These are phyloP conservation scores for Vitis cinerea DNA, from an alignment of 164 flowering plant species.

Conservation along the genomic window DNA sequence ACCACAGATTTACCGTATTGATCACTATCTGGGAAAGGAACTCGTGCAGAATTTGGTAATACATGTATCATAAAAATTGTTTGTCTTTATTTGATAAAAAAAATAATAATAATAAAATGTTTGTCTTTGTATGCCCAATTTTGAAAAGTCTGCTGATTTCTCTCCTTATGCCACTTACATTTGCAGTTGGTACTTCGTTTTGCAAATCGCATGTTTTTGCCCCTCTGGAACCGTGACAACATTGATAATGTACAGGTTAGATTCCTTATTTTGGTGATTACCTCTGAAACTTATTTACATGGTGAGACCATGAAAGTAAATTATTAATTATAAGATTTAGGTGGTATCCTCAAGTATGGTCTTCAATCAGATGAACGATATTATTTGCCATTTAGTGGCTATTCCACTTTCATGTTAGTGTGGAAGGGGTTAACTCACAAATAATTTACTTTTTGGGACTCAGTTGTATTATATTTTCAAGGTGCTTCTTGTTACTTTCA, in stretches of 20 bases:
- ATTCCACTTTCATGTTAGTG: no score
- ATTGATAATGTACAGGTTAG: slow-evolving; percentile 73
- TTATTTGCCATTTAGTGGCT: background rate
- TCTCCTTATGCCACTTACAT: slow-evolving; percentile 3
- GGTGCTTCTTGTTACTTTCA: no score
- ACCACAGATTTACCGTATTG: slow-evolving; percentile 91
- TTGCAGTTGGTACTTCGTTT: slow-evolving; percentile 80
- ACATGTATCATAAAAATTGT: background rate
- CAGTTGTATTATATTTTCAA: background rate
- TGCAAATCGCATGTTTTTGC: slow-evolving; percentile 75
- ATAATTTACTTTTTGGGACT: background rate
- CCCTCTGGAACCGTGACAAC: slow-evolving; percentile 80
- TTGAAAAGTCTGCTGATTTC: slow-evolving; percentile 8
- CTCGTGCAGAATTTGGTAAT: slow-evolving; percentile 97
- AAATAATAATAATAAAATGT: background rate
- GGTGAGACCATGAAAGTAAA: background rate
- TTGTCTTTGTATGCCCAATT: background rate
- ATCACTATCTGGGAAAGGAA: slow-evolving; percentile 98
- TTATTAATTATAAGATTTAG: no score
- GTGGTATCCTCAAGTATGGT: no score
- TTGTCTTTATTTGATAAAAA: background rate
- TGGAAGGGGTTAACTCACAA: no score
- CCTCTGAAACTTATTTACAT: background rate
- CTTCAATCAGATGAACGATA: background rate
- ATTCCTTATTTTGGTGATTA: slow-evolving; percentile 1